Evolutionary conservation across 2,329 filamentous ascomycete species (phyloP).

Genomic region (Chaetomiaceae sp.): DNA sequence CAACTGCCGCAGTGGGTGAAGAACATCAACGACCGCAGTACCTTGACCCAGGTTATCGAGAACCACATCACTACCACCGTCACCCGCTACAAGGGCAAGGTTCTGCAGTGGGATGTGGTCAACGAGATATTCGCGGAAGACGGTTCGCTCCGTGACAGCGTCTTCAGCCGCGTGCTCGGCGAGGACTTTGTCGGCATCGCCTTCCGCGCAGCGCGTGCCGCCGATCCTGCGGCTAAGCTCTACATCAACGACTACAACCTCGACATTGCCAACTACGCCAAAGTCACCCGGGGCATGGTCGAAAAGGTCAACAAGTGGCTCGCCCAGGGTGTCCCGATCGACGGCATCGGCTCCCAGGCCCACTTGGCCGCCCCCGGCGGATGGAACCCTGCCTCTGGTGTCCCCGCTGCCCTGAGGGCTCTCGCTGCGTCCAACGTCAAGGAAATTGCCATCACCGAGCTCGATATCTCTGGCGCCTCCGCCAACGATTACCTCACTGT

Average conservation of each 20-base stretch:
- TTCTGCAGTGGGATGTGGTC: constrained; percentile 53
- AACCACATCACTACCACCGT: constrained; percentile 48
- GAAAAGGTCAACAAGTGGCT: constrained; percentile 60
- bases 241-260: constrained; percentile 14
- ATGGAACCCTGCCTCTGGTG: constrained; percentile 17
- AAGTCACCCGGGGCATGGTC: constrained; percentile 51
- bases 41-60: constrained; percentile 47
- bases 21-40: constrained; percentile 46
- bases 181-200: constrained; percentile 48
- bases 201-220: constrained; percentile 45
- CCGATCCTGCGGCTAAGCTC: constrained; percentile 43
- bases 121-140: constrained; percentile 59
- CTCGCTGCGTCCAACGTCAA: constrained; percentile 11
- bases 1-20: constrained; percentile 52
- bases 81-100: constrained; percentile 43
- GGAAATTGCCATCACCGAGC: constrained; percentile 15
- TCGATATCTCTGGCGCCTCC: constrained; percentile 9
- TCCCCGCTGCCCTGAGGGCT: constrained; percentile 9
- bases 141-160: constrained; percentile 42
- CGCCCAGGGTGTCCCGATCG: constrained; percentile 57
- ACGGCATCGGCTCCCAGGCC: constrained; percentile 58
- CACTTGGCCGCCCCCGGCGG: constrained; percentile 39
- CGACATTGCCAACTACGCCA: constrained; percentile 55
- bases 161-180: constrained; percentile 49
- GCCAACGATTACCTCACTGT: constrained; percentile 15